These are phyloP conservation scores for Aspergillus sp. DNA, from an alignment of 2,329 filamentous ascomycete species.

Conservation along the genomic window DNA sequence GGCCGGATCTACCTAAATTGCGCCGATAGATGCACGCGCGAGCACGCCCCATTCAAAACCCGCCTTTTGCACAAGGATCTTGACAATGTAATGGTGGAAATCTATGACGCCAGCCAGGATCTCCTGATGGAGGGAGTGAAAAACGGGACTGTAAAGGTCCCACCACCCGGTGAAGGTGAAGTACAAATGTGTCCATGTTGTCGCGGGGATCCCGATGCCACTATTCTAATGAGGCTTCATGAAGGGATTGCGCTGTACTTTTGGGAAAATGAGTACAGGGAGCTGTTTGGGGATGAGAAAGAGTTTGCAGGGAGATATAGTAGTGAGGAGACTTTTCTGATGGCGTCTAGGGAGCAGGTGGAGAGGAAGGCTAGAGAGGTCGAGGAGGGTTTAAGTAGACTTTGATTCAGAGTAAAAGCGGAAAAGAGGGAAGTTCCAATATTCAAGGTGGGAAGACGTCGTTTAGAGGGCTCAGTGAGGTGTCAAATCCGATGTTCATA, in stretches of 20 bases:
- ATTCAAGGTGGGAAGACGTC: too few species aligned
- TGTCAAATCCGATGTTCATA: too few species aligned
- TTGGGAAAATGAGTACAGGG: constrained; percentile 15
- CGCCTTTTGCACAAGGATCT: constrained; percentile 18
- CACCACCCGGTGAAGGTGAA: neutral
- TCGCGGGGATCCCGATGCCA: constrained; percentile 17
- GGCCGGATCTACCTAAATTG: constrained; percentile 14
- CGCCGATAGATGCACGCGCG: constrained; percentile 11
- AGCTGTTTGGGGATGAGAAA: constrained; percentile 16
- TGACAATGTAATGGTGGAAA: constrained; percentile 12
- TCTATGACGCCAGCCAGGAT: constrained; percentile 14
- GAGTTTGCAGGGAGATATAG: neutral
- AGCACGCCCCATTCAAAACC: constrained; percentile 18
- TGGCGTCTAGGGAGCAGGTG: constrained; percentile 5
- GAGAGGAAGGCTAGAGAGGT: neutral
- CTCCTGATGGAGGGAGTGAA: neutral
- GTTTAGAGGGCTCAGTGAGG: too few species aligned
- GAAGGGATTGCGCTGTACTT: constrained; percentile 18
- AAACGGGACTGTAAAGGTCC: constrained; percentile 11
- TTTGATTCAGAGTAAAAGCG: neutral
- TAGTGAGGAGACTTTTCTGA: neutral
- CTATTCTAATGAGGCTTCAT: constrained; percentile 16
- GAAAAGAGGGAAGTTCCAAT: too few species aligned
- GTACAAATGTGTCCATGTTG: constrained; percentile 19
- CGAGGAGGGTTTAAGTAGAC: neutral